Evolutionary conservation across 2,329 filamentous ascomycete species (phyloP).

Genomic region (Emydomyces testavorans): DNA sequence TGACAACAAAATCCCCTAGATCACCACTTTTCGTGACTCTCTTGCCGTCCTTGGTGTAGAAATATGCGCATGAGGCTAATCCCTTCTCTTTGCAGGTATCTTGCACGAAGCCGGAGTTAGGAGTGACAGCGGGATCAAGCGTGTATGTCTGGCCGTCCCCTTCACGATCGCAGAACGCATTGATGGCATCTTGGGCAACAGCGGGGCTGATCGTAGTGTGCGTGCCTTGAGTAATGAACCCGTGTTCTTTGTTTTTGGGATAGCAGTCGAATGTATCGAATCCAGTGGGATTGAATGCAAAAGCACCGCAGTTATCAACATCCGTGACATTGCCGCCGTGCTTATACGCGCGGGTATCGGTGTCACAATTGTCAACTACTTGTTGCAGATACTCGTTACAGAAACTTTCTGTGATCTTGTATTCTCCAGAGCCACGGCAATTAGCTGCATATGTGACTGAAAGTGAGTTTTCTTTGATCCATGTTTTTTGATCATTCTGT

Average conservation of each 20-base stretch:
- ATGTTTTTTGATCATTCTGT: conserved; percentile 9
- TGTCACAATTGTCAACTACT: conserved; percentile 9
- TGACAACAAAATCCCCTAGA: not conserved
- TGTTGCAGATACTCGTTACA: conserved; percentile 11
- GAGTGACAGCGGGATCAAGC: conserved; percentile 1
- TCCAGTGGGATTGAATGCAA: conserved; percentile 7
- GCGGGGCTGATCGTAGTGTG: conserved; percentile 2
- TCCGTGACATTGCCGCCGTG: conserved; percentile 11
- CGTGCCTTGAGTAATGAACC: not conserved
- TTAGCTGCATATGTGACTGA: conserved; percentile 7
- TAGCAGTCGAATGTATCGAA: conserved; percentile 11
- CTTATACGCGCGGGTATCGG: conserved; percentile 9
- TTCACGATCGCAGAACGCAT: conserved; percentile 9
- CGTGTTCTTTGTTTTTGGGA: conserved; percentile 10
- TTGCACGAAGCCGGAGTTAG: conserved; percentile 8
- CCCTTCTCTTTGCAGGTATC: conserved; percentile 9
- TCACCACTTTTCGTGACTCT: not conserved
- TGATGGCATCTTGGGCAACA: conserved; percentile 16
- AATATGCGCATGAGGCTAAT: not conserved
- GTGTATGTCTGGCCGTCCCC: conserved; percentile 10
- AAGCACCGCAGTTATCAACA: conserved; percentile 11
- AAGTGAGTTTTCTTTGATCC: conserved; percentile 8
- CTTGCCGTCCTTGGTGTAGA: conserved; percentile 7
- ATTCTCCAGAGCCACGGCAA: conserved; percentile 9
- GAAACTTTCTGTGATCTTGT: conserved; percentile 2